Percentiles rank a stretch among this genome's conserved stretches.
Evolutionary conservation across 371 early-diverging fungal species (phyloP).

Genomic region (Rhizopus delemar): DNA sequence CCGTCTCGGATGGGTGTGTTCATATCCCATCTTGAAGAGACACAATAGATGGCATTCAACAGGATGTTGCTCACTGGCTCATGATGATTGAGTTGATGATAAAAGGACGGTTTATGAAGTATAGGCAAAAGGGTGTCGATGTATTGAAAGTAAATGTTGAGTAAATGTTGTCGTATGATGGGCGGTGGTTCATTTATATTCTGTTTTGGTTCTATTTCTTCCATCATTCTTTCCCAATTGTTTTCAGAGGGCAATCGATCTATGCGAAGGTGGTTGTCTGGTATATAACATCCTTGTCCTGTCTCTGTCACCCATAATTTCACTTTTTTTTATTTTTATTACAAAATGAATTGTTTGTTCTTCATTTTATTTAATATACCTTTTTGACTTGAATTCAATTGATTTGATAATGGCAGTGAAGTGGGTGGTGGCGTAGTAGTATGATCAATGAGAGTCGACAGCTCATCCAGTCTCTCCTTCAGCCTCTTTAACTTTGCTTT

Average conservation of each 20-base stretch:
- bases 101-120: slow-evolving; percentile 53
- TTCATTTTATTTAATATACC: neutral
- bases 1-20: slow-evolving; percentile 8
- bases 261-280: slow-evolving; percentile 21
- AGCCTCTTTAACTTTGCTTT: slow-evolving; percentile 19
- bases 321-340: neutral
- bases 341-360: neutral
- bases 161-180: slow-evolving; percentile 34
- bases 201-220: neutral
- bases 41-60: slow-evolving; percentile 36
- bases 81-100: slow-evolving; percentile 11
- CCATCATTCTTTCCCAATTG: neutral
- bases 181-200: neutral
- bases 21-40: slow-evolving; percentile 34
- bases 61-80: slow-evolving; percentile 14
- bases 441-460: slow-evolving; percentile 19
- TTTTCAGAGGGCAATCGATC: slow-evolving; percentile 16
- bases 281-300: slow-evolving; percentile 32
- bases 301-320: slow-evolving; percentile 20
- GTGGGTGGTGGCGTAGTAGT: slow-evolving; percentile 12
- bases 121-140: slow-evolving; percentile 71
- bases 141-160: slow-evolving; percentile 65
- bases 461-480: slow-evolving; percentile 13
- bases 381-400: neutral
- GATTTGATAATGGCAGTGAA: too few relatives aligned